These are phyloP conservation scores for Trichoderma koningii DNA, from an alignment of 2,329 filamentous ascomycete species.

Conservation along the genomic window DNA sequence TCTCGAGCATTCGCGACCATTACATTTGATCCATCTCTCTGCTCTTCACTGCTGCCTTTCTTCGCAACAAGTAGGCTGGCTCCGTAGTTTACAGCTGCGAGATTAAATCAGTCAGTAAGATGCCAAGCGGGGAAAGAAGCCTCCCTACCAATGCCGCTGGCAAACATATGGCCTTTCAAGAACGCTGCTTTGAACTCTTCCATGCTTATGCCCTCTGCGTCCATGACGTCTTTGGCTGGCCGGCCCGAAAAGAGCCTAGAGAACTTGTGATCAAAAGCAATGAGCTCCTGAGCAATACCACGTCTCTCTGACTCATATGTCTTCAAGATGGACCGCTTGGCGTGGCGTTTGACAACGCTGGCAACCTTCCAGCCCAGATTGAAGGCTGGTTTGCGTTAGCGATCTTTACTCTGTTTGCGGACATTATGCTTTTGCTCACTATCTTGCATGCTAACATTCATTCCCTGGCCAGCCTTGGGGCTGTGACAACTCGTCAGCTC, in stretches of 20 bases:
- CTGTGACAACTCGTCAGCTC: not conserved
- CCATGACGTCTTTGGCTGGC: constrained; percentile 12
- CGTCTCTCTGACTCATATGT: constrained; percentile 1
- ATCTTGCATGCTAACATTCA: constrained; percentile 9
- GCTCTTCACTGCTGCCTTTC: not conserved
- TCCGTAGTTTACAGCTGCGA: not conserved
- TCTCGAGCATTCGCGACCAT: not conserved
- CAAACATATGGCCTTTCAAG: constrained; percentile 1
- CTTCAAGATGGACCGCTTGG: not conserved
- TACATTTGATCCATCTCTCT: not conserved
- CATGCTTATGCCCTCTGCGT: constrained; percentile 12
- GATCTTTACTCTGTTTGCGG: too few relatives aligned
- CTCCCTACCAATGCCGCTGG: constrained; percentile 6
- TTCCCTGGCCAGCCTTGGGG: not conserved
- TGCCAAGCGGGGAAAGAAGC: fast-evolving
- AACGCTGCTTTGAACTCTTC: constrained; percentile 1
- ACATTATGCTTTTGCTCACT: not conserved
- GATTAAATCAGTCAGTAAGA: not conserved
- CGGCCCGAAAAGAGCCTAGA: constrained; percentile 7
- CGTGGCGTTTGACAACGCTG: not conserved
- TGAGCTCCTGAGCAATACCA: not conserved
- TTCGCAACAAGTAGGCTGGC: constrained; percentile 1
- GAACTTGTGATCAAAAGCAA: not conserved
- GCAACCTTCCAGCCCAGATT: not conserved
- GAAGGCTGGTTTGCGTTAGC: not conserved